Conservation (phyloP, 1,284 basidiomycete genomes). For the Trametes polyzona region DNA sequence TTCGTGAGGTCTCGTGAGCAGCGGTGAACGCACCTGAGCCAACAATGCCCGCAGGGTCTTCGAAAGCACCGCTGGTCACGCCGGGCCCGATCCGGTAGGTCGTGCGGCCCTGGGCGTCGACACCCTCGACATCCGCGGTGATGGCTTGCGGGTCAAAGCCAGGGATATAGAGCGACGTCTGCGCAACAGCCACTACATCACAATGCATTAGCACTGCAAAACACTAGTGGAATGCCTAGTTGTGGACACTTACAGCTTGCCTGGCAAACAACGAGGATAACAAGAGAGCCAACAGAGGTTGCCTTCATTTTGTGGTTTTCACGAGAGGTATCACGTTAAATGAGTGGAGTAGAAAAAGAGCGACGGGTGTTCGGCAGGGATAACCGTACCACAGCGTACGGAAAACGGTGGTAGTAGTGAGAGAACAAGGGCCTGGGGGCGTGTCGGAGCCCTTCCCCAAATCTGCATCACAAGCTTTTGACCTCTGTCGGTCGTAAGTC, state of each 20-base stretch:
- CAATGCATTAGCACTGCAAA: background rate
- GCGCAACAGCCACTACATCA: slow-evolving; percentile 21
- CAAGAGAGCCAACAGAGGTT: slow-evolving; percentile 4
- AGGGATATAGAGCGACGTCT: slow-evolving; percentile 47
- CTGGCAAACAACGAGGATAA: background rate
- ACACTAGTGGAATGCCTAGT: background rate
- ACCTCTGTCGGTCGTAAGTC: too few relatives aligned
- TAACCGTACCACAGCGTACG: background rate
- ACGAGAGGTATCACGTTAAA: too few relatives aligned
- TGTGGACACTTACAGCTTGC: background rate
- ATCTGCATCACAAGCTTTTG: background rate
- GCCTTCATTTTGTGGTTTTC: slow-evolving; percentile 11
- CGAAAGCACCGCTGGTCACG: slow-evolving; percentile 37
- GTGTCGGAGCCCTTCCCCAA: background rate
- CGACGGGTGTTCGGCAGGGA: background rate
- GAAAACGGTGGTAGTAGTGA: background rate
- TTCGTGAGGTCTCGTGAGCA: too few relatives aligned
- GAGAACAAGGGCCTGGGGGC: background rate
- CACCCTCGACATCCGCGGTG: slow-evolving; percentile 44
- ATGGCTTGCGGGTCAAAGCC: slow-evolving; percentile 49
- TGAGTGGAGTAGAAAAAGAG: background rate
- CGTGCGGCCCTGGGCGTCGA: slow-evolving; percentile 44
- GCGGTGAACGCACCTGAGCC: slow-evolving; percentile 44
- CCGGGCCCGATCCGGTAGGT: slow-evolving; percentile 47
- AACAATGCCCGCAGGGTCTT: slow-evolving; percentile 36